Conservation (phyloP, 1,284 basidiomycete species). For the Meira nashicola region DNA sequence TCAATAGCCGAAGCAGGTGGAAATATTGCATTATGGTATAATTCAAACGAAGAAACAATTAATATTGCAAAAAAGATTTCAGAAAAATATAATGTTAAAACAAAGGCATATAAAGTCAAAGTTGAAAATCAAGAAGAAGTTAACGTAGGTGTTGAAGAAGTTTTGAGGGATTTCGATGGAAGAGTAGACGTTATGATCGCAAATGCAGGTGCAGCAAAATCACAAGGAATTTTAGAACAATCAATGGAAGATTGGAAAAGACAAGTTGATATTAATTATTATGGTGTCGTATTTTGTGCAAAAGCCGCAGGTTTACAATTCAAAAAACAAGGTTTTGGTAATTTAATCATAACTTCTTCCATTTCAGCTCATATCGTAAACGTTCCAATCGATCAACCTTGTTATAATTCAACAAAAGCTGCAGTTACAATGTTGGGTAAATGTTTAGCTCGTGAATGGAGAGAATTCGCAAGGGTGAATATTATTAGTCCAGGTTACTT, state of each 20-base stretch:
- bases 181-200: constrained; percentile 38
- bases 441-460: constrained; percentile 37
- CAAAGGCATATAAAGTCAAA: constrained; percentile 43
- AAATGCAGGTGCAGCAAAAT: constrained; percentile 30
- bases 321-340: constrained; percentile 47
- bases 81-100: constrained; percentile 35
- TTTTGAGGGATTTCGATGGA: constrained; percentile 33
- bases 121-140: constrained; percentile 16
- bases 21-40: too few relatives aligned
- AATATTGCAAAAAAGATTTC: constrained; percentile 38
- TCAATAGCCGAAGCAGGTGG: too few relatives aligned
- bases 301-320: constrained; percentile 43
- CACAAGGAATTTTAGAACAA: constrained; percentile 29
- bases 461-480: constrained; percentile 52
- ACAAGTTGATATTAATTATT: constrained; percentile 37
- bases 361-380: constrained; percentile 45
- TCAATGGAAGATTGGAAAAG: constrained; percentile 39
- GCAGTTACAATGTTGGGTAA: constrained; percentile 42
- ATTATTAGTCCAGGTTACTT: constrained; percentile 51
- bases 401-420: constrained; percentile 42
- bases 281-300: constrained; percentile 39
- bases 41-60: constrained; percentile 31
- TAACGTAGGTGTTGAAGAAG: constrained; percentile 20
- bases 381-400: constrained; percentile 3
- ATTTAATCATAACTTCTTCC: constrained; percentile 42